Percentiles rank a stretch among this genome's conserved stretches.
Evolutionary conservation across 73 alveolate species (phyloP).

Genomic region (Breviolum minutum): DNA sequence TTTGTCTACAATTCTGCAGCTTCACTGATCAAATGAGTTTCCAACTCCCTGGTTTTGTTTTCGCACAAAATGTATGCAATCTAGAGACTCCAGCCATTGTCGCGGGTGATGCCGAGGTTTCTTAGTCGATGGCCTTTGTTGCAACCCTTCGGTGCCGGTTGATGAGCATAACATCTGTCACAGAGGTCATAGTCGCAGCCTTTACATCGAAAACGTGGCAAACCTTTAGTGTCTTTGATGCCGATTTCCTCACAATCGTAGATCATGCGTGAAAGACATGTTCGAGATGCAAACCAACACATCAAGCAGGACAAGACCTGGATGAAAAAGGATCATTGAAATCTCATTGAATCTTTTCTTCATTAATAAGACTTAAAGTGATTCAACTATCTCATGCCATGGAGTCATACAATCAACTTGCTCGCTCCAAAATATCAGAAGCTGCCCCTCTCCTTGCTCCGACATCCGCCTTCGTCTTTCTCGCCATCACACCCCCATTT

Average conservation of each 20-base stretch:
- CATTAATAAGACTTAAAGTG: no score
- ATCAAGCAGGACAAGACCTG: background rate
- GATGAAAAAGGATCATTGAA: background rate
- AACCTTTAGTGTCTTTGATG: conserved; percentile 20
- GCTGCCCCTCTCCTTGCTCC: background rate
- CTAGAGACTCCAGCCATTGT: conserved; percentile 79
- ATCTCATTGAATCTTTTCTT: no score
- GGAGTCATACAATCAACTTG: no score
- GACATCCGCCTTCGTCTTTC: conserved; percentile 50
- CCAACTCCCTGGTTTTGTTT: background rate
- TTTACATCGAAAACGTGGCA: conserved; percentile 66
- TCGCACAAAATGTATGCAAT: background rate
- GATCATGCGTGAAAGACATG: background rate
- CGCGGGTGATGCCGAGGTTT: conserved; percentile 49
- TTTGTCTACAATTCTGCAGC: background rate
- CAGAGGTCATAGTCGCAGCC: conserved; percentile 70
- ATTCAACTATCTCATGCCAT: no score
- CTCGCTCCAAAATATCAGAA: no score
- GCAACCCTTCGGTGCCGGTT: conserved; percentile 24
- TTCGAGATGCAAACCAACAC: no score
- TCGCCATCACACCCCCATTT: conserved; percentile 47
- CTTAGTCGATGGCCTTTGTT: conserved; percentile 47
- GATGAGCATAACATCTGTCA: conserved; percentile 47
- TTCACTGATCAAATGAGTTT: background rate
- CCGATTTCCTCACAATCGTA: background rate